These are phyloP conservation scores for Nemania abortiva DNA, from an alignment of 2,329 filamentous ascomycete species.

Conservation along the genomic window DNA sequence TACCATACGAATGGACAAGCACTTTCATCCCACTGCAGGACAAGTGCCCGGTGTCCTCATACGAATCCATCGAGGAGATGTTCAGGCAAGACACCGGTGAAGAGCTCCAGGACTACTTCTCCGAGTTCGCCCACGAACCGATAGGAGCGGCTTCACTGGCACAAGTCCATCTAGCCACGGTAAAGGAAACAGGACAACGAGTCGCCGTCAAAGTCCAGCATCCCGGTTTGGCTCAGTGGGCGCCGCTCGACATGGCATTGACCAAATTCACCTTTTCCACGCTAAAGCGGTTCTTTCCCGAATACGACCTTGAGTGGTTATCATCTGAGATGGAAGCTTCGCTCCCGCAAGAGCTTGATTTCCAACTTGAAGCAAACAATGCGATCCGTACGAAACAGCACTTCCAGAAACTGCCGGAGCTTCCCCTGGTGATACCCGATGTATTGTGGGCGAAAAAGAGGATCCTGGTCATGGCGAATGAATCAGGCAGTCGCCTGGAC, in stretches of 20 bases:
- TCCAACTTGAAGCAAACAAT: constrained; percentile 86
- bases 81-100: constrained; percentile 85
- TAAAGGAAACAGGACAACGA: constrained; percentile 83
- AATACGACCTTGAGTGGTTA: constrained; percentile 97
- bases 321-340: constrained; percentile 93
- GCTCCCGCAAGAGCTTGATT: constrained; percentile 91
- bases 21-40: constrained; percentile 98
- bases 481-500: constrained; percentile 87
- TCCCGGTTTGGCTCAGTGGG: constrained; percentile 89
- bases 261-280: constrained; percentile 91
- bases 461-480: constrained; percentile 95
- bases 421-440: constrained; percentile 89
- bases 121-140: constrained; percentile 81
- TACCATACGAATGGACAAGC: constrained; percentile 91
- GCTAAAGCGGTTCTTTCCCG: constrained; percentile 92
- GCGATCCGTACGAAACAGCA: constrained; percentile 83
- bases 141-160: constrained; percentile 95
- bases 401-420: constrained; percentile 77
- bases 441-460: constrained; percentile 90
- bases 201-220: constrained; percentile 99
- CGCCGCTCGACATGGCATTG: constrained; percentile 85
- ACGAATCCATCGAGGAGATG: constrained; percentile 88
- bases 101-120: constrained; percentile 84
- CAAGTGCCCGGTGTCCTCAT: constrained; percentile 91
- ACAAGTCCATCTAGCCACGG: constrained; percentile 89